Base-by-base conservation (phyloP, 2,329 filamentous ascomycete genomes). In the Bipolaris cookei region DNA sequence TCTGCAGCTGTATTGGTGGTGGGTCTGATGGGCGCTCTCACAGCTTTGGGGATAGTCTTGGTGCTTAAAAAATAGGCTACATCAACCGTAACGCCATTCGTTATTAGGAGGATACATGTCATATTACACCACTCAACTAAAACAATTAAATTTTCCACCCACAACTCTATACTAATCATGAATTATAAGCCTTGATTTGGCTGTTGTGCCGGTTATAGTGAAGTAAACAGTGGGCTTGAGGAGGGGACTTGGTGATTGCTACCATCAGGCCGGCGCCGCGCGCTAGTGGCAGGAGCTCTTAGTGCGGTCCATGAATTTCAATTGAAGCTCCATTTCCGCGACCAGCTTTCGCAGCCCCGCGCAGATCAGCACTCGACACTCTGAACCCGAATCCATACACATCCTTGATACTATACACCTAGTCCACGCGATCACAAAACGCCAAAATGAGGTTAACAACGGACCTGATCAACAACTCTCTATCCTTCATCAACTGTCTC, bases 401-500 rank as follows among this genome's bases (percentile, higher is more conserved):
- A 13, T 30, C 28, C 21, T 13, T 34, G 16, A 20, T 11, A 38
- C 18, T 20, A 21, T 23, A 51, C 28, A 25, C 20, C 10, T 16
- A 25, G 6, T 21, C 4, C 21, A 49, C 32, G 32, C n/a, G 14
- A 49, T 20, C 8, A 20, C 23, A 51, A 32, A 58, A 51, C 59
- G 68, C 71, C 75, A 81, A 64, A 45, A 98, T 99, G 95, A 89
- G 94, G 84, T 88, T 99, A 81, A 97, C 94, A 63, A 89, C 91
- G 69, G 95, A 98, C 79, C 88, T 98, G 74, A 96, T 99, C 81
- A 87, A 92, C 80, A 88, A 87, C 79, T 97, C 95, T 76, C 90
- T 97, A 69, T 97, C 94, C 78, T 99, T 97, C 85, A 90, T 98
- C 81, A 99, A 98, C 81, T 93, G 94, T 77, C 86, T 99, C 79